Percentiles rank a stretch among this genome's conserved stretches.
Conservation (phyloP, 140 eudicot species). For the Flaveria floridana region DNA sequence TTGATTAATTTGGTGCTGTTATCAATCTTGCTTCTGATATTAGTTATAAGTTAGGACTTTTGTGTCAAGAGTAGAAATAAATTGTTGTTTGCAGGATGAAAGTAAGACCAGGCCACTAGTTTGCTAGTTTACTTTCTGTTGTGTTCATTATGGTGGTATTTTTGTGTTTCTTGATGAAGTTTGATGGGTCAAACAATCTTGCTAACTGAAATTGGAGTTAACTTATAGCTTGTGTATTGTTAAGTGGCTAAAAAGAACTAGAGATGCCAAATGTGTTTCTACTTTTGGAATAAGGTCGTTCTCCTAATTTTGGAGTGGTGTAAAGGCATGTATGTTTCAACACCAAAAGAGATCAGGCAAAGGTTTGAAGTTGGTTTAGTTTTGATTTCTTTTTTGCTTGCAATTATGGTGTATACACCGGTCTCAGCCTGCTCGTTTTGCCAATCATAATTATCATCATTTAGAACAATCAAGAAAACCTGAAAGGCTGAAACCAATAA, state of each 20-base stretch:
- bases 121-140: not conserved
- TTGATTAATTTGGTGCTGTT: slow-evolving; percentile 8
- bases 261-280: not conserved
- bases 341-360: not conserved
- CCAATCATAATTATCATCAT: not conserved
- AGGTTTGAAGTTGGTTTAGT: slow-evolving; percentile 4
- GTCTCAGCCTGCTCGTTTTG: not conserved
- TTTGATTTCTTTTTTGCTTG: not conserved
- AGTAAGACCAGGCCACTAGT: not conserved
- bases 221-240: not conserved
- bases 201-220: not conserved
- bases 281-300: not conserved
- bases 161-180: not conserved
- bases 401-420: not conserved
- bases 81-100: not conserved
- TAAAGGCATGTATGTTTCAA: not conserved
- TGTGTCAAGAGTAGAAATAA: not conserved
- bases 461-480: not conserved
- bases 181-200: not conserved
- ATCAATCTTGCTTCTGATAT: slow-evolving; percentile 11
- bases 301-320: not conserved
- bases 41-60: not conserved
- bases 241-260: not conserved
- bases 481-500: not conserved
- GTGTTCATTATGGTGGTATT: not conserved